A percentile compares a stretch with the other conserved stretches of the same genome.
phyloP scores from a whole-genome alignment of 2,329 filamentous ascomycete species.

The Nigrospora oryzae region DNA sequence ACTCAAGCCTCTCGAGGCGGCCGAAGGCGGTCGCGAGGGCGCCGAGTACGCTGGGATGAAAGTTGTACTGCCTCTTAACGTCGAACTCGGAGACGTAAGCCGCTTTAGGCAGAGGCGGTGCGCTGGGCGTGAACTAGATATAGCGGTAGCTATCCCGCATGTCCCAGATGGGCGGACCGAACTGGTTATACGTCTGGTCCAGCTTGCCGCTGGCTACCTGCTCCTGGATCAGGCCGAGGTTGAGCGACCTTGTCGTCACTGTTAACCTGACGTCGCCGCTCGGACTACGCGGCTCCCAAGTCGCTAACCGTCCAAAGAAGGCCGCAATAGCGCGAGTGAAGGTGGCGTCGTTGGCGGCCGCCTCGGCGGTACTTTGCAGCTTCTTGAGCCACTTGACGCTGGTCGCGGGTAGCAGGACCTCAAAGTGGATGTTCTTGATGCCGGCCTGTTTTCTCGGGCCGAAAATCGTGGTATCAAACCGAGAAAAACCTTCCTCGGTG shows the following conservation, averaged over 20 bases:
- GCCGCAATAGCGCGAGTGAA: neutral
- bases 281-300: neutral
- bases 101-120: neutral
- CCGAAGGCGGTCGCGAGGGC: neutral
- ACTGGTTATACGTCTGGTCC: neutral
- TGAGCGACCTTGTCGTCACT: neutral
- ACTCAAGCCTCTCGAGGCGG: neutral
- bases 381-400: slow-evolving; percentile 3
- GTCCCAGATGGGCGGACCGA: slow-evolving; percentile 1
- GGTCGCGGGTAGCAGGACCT: neutral
- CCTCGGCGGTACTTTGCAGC: neutral
- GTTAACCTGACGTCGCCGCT: neutral
- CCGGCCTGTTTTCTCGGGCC: neutral
- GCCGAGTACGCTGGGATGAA: neutral
- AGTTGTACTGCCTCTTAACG: neutral
- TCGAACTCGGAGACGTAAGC: neutral
- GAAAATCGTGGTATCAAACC: neutral
- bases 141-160: neutral
- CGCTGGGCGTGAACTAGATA: neutral
- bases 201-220: neutral
- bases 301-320: neutral
- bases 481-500: neutral
- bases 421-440: neutral
- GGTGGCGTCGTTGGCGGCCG: neutral
- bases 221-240: neutral